Evolutionary conservation across 2,329 filamentous ascomycete genomes (phyloP), one percentile per base, ranked within the genome.

Genomic region (Zalaria obscura): DNA sequence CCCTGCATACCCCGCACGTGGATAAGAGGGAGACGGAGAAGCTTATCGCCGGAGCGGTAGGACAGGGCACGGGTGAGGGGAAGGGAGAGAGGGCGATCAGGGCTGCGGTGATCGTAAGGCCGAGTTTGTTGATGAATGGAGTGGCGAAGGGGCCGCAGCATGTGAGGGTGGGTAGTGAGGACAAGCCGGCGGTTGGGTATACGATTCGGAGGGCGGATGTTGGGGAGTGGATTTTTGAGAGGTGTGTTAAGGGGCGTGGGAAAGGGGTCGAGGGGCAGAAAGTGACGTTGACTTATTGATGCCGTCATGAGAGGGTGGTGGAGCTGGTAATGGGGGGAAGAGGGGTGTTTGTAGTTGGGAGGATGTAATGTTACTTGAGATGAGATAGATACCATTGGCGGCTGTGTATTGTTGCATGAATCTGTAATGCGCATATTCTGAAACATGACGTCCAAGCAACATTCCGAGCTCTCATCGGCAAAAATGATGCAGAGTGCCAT

Each of bases 1-100:
- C 55, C 0, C 48, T 63, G 1, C 45, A 50, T 27, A 50, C 53
- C 5, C 58, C 59, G 29, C 63, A 70, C 44, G 55, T 50, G 18
- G 64, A 67, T 40, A 67, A 67, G 52, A 43, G 42, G 31, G 47
- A 47, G 5, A 55, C 64, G 54, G 58, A 66, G 43, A 39, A 48
- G 5, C 27, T 54, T 6, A 39, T 67, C 5, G 31, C 52, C 7
- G 42, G 43, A 4, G 53, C 55, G n/a, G 46, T 53, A 26, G 32
- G 28, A 10, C 44, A 49, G 25, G 47, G 47, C 29, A 32, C 29
- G 7, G n/a, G n/a, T 7, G 7, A 7, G 29, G 29, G n/a, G 3
- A 47, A 47, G 18, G 41, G 43, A 5, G 40, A 50, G 29, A 45
- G 44, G 5, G 50, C 50, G 4, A 42, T 60, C n/a, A 37, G 50